Evolutionary conservation across 106 monocot genomes (phyloP), one percentile per base, ranked within the genome.

Genomic region (Hemerocallis citrina): DNA sequence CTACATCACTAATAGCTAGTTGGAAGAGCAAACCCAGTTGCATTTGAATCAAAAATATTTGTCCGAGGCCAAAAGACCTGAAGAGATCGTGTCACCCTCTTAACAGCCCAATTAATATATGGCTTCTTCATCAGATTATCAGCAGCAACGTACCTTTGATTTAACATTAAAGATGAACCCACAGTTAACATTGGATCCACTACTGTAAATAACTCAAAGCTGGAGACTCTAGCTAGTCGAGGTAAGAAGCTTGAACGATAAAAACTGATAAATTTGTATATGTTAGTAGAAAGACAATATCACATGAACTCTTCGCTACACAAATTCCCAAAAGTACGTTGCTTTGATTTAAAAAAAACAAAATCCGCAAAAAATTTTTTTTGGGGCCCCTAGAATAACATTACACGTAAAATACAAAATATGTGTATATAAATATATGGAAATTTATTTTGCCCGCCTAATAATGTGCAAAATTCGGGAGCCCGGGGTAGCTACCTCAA

Each of bases 401-500:
- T n/a, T n/a, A n/a, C n/a, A n/a, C n/a, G n/a, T n/a, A n/a, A n/a
- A n/a, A n/a, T n/a, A n/a, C n/a, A n/a, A n/a, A n/a, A n/a, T n/a
- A n/a, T n/a, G n/a, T n/a, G n/a, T n/a, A n/a, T n/a, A n/a, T n/a
- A n/a, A n/a, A n/a, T n/a, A n/a, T n/a, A n/a, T n/a, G n/a, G n/a
- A n/a, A n/a, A n/a, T n/a, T n/a, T n/a, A n/a, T n/a, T n/a, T n/a
- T n/a, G n/a, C n/a, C n/a, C n/a, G n/a, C n/a, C n/a, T n/a, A n/a
- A n/a, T n/a, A n/a, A n/a, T n/a, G n/a, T n/a, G n/a, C n/a, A n/a
- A n/a, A n/a, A n/a, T n/a, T n/a, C n/a, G n/a, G n/a, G n/a, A n/a
- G n/a, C n/a, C n/a, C n/a, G n/a, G n/a, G n/a, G n/a, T n/a, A 61
- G 82, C 82, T 37, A 98, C 85, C 68, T 98, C 98, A 64, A 88